Percentiles rank a stretch among this genome's conserved stretches.
Evolutionary conservation across 371 early-diverging fungal genomes (phyloP).

Genomic region (Gilbertella persicaria): DNA sequence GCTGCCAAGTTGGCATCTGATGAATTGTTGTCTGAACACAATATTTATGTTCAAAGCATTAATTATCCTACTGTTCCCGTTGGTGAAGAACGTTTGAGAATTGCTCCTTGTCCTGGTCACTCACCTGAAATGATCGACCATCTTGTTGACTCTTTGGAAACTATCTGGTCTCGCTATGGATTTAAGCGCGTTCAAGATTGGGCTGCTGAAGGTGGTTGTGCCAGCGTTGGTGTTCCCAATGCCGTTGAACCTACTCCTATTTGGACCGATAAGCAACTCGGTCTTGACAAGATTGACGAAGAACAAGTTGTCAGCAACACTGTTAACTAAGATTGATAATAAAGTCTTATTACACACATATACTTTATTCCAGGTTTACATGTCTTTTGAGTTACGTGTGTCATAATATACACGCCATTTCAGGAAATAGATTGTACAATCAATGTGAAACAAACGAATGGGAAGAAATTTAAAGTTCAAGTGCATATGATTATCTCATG

Average conservation of each 20-base stretch:
- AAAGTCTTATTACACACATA: too few species aligned
- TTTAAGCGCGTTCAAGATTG: constrained; percentile 88
- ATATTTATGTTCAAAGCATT: constrained; percentile 97
- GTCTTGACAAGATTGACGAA: constrained; percentile 28
- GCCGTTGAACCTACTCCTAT: constrained; percentile 50
- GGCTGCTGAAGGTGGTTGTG: constrained; percentile 82
- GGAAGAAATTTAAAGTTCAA: too few species aligned
- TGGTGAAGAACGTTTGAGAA: constrained; percentile 96
- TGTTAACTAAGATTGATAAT: neutral
- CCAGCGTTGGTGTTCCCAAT: constrained; percentile 76
- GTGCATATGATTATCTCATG: too few species aligned
- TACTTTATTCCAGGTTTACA: too few species aligned
- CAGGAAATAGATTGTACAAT: too few species aligned
- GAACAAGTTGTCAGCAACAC: constrained; percentile 18
- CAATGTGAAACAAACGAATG: too few species aligned
- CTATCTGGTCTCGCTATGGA: constrained; percentile 85
- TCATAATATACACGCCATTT: too few species aligned
- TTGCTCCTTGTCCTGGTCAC: constrained; percentile 97
- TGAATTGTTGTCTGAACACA: constrained; percentile 82
- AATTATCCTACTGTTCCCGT: constrained; percentile 96
- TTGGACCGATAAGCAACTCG: constrained; percentile 67
- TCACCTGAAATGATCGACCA: constrained; percentile 76
- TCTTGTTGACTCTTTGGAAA: constrained; percentile 82
- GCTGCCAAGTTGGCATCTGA: constrained; percentile 91
- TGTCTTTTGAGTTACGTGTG: too few species aligned